A percentile compares a stretch with the other conserved stretches of the same genome.
Conservation (phyloP, 331 rosid genomes). For the Ulmus americana region DNA sequence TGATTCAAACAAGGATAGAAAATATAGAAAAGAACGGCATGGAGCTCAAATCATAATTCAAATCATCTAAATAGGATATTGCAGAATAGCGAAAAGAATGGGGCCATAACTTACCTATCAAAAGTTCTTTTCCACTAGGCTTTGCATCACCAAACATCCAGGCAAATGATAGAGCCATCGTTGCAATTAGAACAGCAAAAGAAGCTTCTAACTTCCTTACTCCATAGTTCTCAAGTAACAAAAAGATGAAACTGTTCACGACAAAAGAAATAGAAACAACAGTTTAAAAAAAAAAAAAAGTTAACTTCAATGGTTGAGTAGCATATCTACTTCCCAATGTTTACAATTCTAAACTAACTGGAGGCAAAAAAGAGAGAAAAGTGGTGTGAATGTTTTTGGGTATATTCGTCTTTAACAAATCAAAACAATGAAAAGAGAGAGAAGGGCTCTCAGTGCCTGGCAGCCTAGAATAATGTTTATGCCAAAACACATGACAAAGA, state of each 20-base stretch:
- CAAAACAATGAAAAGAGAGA: not conserved
- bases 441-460: not conserved
- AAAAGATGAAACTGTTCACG: constrained; percentile 58
- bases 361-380: not conserved
- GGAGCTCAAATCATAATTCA: no score
- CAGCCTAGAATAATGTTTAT: not conserved
- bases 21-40: no score
- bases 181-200: constrained; percentile 69
- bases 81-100: not conserved
- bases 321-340: not conserved
- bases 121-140: constrained; percentile 62
- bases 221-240: constrained; percentile 84
- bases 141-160: constrained; percentile 84
- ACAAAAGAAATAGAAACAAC: constrained; percentile 23
- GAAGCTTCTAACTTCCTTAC: constrained; percentile 89
- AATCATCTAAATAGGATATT: no score
- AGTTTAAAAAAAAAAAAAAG: constrained; percentile 19
- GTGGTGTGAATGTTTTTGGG: no score
- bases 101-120: constrained; percentile 42
- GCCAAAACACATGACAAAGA: not conserved
- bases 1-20: no score
- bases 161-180: constrained; percentile 77
- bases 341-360: not conserved
- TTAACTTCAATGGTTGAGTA: constrained; percentile 4
- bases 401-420: not conserved